Evolutionary conservation across 139 green algal species (phyloP), one percentile per base, ranked within the genome.

Genomic region (Chlorella vulgaris): DNA sequence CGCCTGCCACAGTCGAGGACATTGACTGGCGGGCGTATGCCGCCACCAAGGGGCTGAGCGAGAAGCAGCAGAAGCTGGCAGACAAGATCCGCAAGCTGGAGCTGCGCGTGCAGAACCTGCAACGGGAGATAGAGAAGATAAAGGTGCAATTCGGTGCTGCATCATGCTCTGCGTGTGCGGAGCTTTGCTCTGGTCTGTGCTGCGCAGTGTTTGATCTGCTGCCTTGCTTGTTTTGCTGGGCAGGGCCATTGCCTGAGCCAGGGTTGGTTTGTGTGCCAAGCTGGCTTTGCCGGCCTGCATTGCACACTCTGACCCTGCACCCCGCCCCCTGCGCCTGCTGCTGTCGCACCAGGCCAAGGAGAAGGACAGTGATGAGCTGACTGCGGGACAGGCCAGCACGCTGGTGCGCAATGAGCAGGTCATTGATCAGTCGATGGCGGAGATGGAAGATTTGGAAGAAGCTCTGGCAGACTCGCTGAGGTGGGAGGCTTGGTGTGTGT

Each of bases 361-460:
- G 88, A 76, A 47, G 40, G 69, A 69, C 76, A 91, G 88, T 80
- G 88, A 90, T 60, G 89, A 89, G 33, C 84, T 96, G 22, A 91
- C 85, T 0, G 79, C 86, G 13, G 92, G 92, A 26, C 92, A 96
- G 78, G 90, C 88, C 2, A 69, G 81, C 29, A 90, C 85, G 19
- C 80, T 93, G 77, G 89, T 89, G 51, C 47, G 47, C 47, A 55
- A 55, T 15, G 47, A 55, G 47, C 47, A 55, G 47, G 47, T 24
- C 13, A 55, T 55, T 15, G 47, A 55, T n/a, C 15, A 65, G 55
- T 15, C 63, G 7, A 75, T 81, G 76, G 90, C 93, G 78, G 93
- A 98, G 84, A 68, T 95, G 39, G 95, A 98, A 62, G 93, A 94
- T n/a, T 42, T 95, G 66, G 94, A 98, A n/a, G 94, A 98, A 74